Evolutionary conservation across 192 early-diverging fungal species (phyloP).

Genomic region (Backusella macrospora): DNA sequence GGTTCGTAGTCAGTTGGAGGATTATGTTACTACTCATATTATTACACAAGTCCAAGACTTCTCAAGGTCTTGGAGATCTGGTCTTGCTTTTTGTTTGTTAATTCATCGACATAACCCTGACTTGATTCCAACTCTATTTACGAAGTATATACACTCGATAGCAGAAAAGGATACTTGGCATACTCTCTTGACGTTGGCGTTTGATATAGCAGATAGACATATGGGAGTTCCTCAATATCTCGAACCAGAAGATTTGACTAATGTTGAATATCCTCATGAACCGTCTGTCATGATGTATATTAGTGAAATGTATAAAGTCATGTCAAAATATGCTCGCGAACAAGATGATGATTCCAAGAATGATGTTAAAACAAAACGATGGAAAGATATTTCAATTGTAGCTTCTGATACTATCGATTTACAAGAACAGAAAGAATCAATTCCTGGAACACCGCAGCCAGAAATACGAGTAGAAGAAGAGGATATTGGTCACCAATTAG

Average conservation of each 20-base stretch:
- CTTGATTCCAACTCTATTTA: slow-evolving; percentile 14
- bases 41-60: slow-evolving; percentile 54
- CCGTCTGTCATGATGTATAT: slow-evolving; percentile 58
- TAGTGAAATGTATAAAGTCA: slow-evolving; percentile 51
- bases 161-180: slow-evolving; percentile 42
- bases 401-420: not conserved
- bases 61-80: slow-evolving; percentile 54
- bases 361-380: slow-evolving; percentile 11
- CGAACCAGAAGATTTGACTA: slow-evolving; percentile 48
- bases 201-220: slow-evolving; percentile 44
- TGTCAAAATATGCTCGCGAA: slow-evolving; percentile 33
- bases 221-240: slow-evolving; percentile 47
- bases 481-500: not conserved
- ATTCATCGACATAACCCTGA: slow-evolving; percentile 37
- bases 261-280: slow-evolving; percentile 57
- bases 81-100: slow-evolving; percentile 53
- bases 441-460: slow-evolving; percentile 9
- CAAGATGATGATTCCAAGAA: slow-evolving; percentile 27
- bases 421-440: not conserved
- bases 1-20: slow-evolving; percentile 52
- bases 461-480: not conserved
- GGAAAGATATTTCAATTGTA: not conserved
- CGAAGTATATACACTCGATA: slow-evolving; percentile 33
- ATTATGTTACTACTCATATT: slow-evolving; percentile 43
- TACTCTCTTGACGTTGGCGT: slow-evolving; percentile 38